Conservation (phyloP, 441 rosid species). For the Geranium incanum region DNA sequence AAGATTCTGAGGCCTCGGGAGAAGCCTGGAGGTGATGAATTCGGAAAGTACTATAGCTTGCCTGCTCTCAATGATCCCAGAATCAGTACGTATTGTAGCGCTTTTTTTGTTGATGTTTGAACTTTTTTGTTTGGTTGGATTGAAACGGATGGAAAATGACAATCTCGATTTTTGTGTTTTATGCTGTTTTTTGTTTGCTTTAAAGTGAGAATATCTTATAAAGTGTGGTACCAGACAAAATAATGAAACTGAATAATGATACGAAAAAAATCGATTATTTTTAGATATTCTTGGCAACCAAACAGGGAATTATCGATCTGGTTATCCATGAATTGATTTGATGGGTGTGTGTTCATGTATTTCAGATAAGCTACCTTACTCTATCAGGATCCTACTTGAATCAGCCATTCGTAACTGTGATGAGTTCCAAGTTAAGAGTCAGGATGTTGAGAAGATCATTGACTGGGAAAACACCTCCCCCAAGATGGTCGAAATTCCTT, state of each 20-base stretch:
- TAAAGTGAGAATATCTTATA: not conserved
- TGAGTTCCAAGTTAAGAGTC: slow-evolving; percentile 55
- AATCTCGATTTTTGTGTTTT: not conserved
- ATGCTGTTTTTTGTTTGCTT: not conserved
- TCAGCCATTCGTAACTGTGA: slow-evolving; percentile 66
- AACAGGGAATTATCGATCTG: not conserved
- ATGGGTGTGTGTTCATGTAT: slow-evolving; percentile 20
- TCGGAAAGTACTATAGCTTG: slow-evolving; percentile 47
- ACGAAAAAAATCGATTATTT: not conserved
- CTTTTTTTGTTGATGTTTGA: not conserved
- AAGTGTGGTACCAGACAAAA: not conserved
- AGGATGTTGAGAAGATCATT: slow-evolving; percentile 55
- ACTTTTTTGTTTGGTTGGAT: slow-evolving; percentile 12
- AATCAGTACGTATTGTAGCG: slow-evolving; percentile 39
- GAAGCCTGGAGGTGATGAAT: slow-evolving; percentile 46
- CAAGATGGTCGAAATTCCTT: slow-evolving; percentile 60
- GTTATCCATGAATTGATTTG: not conserved
- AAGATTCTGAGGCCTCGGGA: slow-evolving; percentile 40
- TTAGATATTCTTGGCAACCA: not conserved
- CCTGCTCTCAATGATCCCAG: slow-evolving; percentile 56
- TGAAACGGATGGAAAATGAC: not conserved
- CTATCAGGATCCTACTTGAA: slow-evolving; percentile 57
- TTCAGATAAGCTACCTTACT: slow-evolving; percentile 54
- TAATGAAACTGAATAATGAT: not conserved
- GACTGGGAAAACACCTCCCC: slow-evolving; percentile 61